Conservation (phyloP, 2,329 filamentous ascomycete species). For the Chrysoporthe puriensis region DNA sequence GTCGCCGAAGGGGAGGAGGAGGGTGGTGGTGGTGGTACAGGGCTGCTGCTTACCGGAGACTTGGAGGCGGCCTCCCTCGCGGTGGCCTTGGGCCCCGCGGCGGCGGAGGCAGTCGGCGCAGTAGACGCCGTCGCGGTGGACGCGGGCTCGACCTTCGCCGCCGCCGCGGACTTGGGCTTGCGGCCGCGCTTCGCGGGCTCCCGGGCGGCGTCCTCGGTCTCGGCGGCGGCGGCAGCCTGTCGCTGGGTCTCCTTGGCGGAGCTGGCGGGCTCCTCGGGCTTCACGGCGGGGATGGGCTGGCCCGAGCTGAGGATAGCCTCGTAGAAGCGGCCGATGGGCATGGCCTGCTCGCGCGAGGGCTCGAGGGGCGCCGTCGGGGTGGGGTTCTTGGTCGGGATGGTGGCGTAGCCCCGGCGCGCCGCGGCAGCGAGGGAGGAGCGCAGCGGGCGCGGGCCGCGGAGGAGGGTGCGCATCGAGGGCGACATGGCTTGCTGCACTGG, state of each 20-base stretch:
- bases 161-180: conserved; percentile 30
- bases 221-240: conserved; percentile 15
- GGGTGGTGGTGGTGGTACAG: background rate
- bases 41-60: conserved; percentile 21
- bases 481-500: conserved; percentile 19
- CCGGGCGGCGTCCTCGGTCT: conserved; percentile 27
- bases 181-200: conserved; percentile 32
- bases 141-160: conserved; percentile 20
- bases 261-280: conserved; percentile 49
- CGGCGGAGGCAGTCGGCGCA: conserved; percentile 23
- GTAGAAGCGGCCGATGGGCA: conserved; percentile 62
- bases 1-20: conserved; percentile 33
- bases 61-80: conserved; percentile 27
- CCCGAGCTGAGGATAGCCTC: conserved; percentile 57
- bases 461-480: conserved; percentile 30
- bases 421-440: conserved; percentile 27
- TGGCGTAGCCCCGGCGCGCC: conserved; percentile 34
- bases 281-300: conserved; percentile 44
- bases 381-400: conserved; percentile 36
- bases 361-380: conserved; percentile 35
- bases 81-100: conserved; percentile 28
- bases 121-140: conserved; percentile 23
- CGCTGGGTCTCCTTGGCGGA: conserved; percentile 36
- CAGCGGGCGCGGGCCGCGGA: conserved; percentile 38
- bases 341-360: conserved; percentile 44